Conservation (phyloP, 352 stramenopile genomes). For the Plasmopara halstedii region DNA sequence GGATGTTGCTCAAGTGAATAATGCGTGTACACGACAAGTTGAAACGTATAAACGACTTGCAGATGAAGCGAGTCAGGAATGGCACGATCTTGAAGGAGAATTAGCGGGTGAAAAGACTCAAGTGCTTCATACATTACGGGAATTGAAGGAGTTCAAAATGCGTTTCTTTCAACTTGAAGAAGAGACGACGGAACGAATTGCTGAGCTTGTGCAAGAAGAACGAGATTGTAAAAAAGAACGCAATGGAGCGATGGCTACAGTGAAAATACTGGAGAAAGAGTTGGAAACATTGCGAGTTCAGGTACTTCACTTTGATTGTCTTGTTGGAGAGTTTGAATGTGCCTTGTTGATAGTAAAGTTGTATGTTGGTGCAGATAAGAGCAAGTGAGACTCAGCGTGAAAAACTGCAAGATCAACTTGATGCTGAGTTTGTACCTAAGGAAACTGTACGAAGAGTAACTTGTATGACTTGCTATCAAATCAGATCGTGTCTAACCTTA, state of each 20-base stretch:
- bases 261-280: conserved; percentile 24
- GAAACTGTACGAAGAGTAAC: conserved; percentile 26
- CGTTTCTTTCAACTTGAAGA: conserved; percentile 58
- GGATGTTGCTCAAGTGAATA: conserved; percentile 37
- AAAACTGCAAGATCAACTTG: conserved; percentile 34
- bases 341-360: background rate
- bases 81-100: conserved; percentile 61
- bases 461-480: background rate
- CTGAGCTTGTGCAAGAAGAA: conserved; percentile 53
- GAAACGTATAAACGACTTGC: conserved; percentile 58
- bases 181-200: conserved; percentile 50
- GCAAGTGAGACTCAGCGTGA: conserved; percentile 23
- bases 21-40: conserved; percentile 48
- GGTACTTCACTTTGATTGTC: conserved; percentile 13
- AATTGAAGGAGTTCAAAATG: conserved; percentile 72
- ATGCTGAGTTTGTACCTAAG: conserved; percentile 46
- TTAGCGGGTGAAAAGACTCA: conserved; percentile 48
- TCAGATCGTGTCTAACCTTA: background rate
- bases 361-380: conserved; percentile 15
- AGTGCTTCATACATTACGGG: conserved; percentile 40
- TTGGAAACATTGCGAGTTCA: conserved; percentile 28
- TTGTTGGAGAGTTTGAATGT: background rate
- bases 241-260: conserved; percentile 11
- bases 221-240: conserved; percentile 39
- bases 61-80: conserved; percentile 52